These are phyloP conservation scores for Phytophthora pluvialis DNA, from an alignment of 352 stramenopile genomes.

Conservation along the genomic window DNA sequence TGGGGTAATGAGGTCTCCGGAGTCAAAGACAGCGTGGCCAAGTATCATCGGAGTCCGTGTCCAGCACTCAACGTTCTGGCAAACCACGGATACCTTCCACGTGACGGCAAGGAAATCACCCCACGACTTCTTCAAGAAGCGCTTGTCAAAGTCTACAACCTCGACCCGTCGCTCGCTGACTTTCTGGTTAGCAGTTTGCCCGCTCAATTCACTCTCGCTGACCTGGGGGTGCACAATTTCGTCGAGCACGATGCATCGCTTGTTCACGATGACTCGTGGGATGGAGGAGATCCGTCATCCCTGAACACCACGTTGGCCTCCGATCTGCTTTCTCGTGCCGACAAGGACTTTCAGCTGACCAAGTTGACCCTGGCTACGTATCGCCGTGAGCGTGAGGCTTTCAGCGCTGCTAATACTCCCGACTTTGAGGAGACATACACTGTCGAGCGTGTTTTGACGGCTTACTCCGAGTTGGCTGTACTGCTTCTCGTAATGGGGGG, in stretches of 20 bases:
- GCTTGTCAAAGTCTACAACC: conserved; percentile 55
- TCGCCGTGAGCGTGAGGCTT: conserved; percentile 49
- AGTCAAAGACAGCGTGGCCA: conserved; percentile 37
- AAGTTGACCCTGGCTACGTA: conserved; percentile 48
- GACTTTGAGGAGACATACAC: conserved; percentile 49
- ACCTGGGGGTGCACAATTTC: conserved; percentile 62
- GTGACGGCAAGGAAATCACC: conserved; percentile 61
- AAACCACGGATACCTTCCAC: conserved; percentile 68
- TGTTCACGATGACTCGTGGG: conserved; percentile 62
- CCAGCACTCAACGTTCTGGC: conserved; percentile 70
- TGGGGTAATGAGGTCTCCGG: conserved; percentile 42
- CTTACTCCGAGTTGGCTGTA: conserved; percentile 57
- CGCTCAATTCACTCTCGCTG: conserved; percentile 51
- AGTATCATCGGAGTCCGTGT: conserved; percentile 62
- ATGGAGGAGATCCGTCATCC: conserved; percentile 46
- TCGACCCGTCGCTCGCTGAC: conserved; percentile 43
- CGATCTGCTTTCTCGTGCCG: conserved; percentile 41
- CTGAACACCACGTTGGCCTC: conserved; percentile 57
- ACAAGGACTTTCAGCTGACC: conserved; percentile 39
- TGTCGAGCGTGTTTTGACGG: conserved; percentile 32
- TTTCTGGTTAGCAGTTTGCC: conserved; percentile 44
- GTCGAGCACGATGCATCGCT: conserved; percentile 82
- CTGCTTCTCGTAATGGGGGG: conserved; percentile 61
- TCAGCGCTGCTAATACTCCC: conserved; percentile 49
- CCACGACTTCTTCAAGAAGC: conserved; percentile 39